These are phyloP conservation scores for Infundibulicybe gibba DNA, from an alignment of 768 basidiomycete genomes.

Conservation along the genomic window DNA sequence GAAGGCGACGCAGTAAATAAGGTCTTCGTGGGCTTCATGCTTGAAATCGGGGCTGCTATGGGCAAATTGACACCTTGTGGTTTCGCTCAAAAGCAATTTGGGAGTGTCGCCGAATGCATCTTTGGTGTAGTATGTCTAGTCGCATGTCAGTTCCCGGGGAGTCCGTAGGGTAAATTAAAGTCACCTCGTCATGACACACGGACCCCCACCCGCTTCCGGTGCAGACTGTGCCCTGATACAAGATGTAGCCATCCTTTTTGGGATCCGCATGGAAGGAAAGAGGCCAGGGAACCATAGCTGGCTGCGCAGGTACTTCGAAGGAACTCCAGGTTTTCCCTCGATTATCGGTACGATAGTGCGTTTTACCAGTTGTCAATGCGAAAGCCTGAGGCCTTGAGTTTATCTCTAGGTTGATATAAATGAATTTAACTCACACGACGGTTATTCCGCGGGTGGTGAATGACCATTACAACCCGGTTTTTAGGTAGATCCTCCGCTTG, in stretches of 20 bases:
- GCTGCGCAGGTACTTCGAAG: conserved; percentile 64
- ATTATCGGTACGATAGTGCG: conserved; percentile 86
- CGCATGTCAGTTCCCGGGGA: neutral
- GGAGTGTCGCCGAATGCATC: conserved; percentile 71
- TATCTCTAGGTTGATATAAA: conserved; percentile 15
- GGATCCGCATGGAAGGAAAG: conserved; percentile 87
- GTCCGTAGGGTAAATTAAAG: conserved; percentile 15
- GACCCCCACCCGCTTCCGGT: conserved; percentile 47
- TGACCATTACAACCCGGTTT: conserved; percentile 64
- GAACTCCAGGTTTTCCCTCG: conserved; percentile 84
- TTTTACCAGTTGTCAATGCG: conserved; percentile 68
- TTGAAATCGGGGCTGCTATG: conserved; percentile 84
- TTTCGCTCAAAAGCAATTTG: conserved; percentile 61
- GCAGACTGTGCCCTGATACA: conserved; percentile 78
- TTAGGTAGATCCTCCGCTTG: conserved; percentile 45
- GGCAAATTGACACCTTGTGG: conserved; percentile 83
- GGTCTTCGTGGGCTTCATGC: conserved; percentile 65
- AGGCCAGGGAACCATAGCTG: conserved; percentile 56
- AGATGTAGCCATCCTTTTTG: conserved; percentile 64
- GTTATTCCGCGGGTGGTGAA: conserved; percentile 87
- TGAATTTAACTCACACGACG: conserved; percentile 49
- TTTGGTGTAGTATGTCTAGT: conserved; percentile 84
- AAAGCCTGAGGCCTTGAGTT: conserved; percentile 60
- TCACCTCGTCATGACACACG: conserved; percentile 71
- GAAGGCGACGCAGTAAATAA: conserved; percentile 89